phyloP scores from a whole-genome alignment of 2,329 filamentous ascomycete species.

The Xylariales sp. region DNA sequence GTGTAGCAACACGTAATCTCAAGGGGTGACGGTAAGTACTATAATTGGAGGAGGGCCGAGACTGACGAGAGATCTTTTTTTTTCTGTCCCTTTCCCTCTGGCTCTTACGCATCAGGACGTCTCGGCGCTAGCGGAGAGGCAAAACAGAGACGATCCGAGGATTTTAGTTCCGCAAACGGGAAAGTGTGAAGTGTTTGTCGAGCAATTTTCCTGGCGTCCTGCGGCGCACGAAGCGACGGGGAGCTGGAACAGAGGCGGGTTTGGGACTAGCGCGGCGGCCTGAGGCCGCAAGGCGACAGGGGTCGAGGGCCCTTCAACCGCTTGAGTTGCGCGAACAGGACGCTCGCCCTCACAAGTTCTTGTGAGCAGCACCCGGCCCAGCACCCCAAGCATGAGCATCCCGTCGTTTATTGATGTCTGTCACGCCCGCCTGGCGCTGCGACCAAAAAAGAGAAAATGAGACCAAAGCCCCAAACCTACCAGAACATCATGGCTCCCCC shows the following conservation, averaged over 20 bases:
- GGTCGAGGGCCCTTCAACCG: background rate
- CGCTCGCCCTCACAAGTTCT: background rate
- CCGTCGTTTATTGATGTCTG: conserved; percentile 7
- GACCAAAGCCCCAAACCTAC: conserved; percentile 30
- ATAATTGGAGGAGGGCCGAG: too few species aligned
- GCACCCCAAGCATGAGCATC: conserved; percentile 8
- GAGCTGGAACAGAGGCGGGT: background rate
- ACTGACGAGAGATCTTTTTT: too few species aligned
- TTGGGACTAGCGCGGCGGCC: background rate
- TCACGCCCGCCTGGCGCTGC: conserved; percentile 4
- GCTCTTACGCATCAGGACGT: background rate
- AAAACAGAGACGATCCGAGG: background rate
- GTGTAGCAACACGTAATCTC: too few species aligned
- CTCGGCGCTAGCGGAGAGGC: background rate
- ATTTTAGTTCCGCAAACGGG: conserved; percentile 7
- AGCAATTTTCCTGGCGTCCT: background rate
- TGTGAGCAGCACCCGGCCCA: conserved; percentile 1
- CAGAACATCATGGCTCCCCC: conserved; percentile 28
- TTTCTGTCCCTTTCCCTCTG: too few species aligned
- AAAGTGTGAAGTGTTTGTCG: conserved; percentile 2
- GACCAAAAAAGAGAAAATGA: conserved; percentile 27
- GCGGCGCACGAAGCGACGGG: background rate
- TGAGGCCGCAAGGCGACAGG: background rate
- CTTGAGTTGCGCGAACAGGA: background rate
- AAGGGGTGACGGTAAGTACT: too few species aligned